Evolutionary conservation across 352 stramenopile species (phyloP).

Genomic region (Phytophthora idaei): DNA sequence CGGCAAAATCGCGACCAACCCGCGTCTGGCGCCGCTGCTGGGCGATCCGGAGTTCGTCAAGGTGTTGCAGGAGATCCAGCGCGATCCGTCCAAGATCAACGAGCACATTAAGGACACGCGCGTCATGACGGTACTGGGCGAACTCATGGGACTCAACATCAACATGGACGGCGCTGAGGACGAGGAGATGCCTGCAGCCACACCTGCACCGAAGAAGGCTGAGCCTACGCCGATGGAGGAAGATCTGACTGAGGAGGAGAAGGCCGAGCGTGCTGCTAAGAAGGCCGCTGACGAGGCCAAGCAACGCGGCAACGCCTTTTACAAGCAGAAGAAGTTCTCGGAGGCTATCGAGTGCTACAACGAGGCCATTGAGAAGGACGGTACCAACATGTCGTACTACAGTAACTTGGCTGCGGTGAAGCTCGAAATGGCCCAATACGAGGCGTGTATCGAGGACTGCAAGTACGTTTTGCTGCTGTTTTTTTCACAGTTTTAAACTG

Average conservation of each 20-base stretch:
- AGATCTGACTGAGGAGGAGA: conserved; percentile 87
- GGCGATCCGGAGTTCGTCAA: conserved; percentile 92
- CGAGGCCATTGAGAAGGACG: conserved; percentile 95
- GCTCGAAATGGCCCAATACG: conserved; percentile 96
- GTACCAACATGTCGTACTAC: conserved; percentile 96
- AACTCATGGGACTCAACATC: conserved; percentile 84
- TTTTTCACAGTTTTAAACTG: conserved; percentile 4
- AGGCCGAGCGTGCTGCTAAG: conserved; percentile 53
- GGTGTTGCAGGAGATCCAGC: conserved; percentile 79
- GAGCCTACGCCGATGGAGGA: conserved; percentile 80
- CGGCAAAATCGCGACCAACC: conserved; percentile 90
- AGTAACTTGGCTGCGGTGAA: conserved; percentile 98
- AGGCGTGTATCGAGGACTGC: conserved; percentile 94
- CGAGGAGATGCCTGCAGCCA: conserved; percentile 53
- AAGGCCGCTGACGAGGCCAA: conserved; percentile 92
- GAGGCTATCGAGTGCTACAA: conserved; percentile 95
- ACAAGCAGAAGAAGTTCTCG: conserved; percentile 98
- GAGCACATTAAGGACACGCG: conserved; percentile 81
- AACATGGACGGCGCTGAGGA: conserved; percentile 63
- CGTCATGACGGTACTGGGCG: conserved; percentile 87
- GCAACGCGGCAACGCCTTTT: conserved; percentile 95
- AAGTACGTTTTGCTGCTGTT: conserved; percentile 49
- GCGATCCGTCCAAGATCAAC: conserved; percentile 80
- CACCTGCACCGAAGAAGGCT: conserved; percentile 15
- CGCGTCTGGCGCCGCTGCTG: conserved; percentile 87